These are phyloP conservation scores for Gracilaria caudata DNA, from an alignment of 23 red algal species.

Conservation along the genomic window DNA sequence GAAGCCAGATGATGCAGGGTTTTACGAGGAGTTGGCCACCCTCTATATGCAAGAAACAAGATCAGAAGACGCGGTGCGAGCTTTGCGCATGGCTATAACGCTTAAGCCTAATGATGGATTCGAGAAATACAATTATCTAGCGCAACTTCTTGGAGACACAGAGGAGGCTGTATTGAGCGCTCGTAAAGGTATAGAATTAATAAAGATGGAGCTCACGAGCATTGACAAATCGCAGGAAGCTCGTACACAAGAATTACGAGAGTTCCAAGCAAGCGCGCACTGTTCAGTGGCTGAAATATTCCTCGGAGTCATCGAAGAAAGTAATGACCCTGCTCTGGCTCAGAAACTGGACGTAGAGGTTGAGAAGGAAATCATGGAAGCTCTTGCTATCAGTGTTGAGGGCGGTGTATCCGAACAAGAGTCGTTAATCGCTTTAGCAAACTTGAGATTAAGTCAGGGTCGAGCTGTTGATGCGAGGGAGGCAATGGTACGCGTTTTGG, in stretches of 20 bases:
- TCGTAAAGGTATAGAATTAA: constrained; percentile 56
- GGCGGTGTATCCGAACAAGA: constrained; percentile 50
- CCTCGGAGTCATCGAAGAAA: constrained; percentile 68
- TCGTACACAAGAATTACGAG: constrained; percentile 30
- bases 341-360: constrained; percentile 54
- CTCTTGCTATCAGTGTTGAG: constrained; percentile 33
- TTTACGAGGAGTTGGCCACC: constrained; percentile 47
- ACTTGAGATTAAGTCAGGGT: constrained; percentile 74
- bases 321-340: constrained; percentile 63
- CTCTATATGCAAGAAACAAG: constrained; percentile 54
- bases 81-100: constrained; percentile 46
- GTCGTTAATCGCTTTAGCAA: constrained; percentile 52
- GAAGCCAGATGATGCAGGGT: constrained; percentile 16
- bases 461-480: constrained; percentile 36
- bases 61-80: constrained; percentile 34
- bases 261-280: constrained; percentile 55
- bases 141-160: constrained; percentile 56
- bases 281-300: constrained; percentile 61
- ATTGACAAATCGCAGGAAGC: constrained; percentile 6
- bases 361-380: constrained; percentile 61
- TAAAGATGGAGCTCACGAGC: constrained; percentile 41
- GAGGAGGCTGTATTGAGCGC: constrained; percentile 48
- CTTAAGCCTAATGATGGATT: constrained; percentile 40
- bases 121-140: constrained; percentile 62
- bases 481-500: constrained; percentile 56